These are phyloP conservation scores for Sapria himalayana DNA, from an alignment of 345 rosid genomes.

Conservation along the genomic window DNA sequence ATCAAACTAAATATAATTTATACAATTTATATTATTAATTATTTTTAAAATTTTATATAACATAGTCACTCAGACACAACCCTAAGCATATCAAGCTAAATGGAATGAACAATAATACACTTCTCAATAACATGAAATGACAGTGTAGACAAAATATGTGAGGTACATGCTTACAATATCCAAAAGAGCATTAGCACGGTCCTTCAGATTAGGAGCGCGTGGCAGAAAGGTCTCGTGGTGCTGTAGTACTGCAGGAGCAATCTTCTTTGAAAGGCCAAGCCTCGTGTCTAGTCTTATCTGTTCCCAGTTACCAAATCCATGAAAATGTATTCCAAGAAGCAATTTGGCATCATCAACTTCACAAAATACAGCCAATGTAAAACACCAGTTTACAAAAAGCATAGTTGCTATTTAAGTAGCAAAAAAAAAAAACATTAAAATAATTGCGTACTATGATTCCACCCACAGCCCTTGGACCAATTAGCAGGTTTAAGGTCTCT, in stretches of 20 bases:
- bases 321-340: constrained; percentile 74
- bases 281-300: constrained; percentile 79
- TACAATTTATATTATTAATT: too few species aligned
- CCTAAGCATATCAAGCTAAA: too few species aligned
- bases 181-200: constrained; percentile 92
- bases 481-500: constrained; percentile 82
- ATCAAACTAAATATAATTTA: too few species aligned
- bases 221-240: constrained; percentile 99
- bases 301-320: constrained; percentile 99
- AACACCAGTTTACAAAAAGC: too few species aligned
- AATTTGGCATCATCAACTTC: constrained; percentile 96
- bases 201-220: constrained; percentile 92
- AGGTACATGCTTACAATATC: constrained; percentile 85
- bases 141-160: too few species aligned
- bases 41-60: too few species aligned
- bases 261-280: constrained; percentile 83
- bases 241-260: constrained; percentile 96
- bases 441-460: constrained; percentile 74
- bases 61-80: too few species aligned
- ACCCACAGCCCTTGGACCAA: constrained; percentile 99
- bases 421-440: not conserved
- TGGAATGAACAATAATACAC: too few species aligned
- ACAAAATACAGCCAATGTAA: constrained; percentile 4
- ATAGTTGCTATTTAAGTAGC: too few species aligned
- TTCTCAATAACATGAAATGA: too few species aligned